A percentile compares a stretch with the other conserved stretches of the same genome.
phyloP scores from a whole-genome alignment of 345 rosid genomes.

The Gossypium australe region DNA sequence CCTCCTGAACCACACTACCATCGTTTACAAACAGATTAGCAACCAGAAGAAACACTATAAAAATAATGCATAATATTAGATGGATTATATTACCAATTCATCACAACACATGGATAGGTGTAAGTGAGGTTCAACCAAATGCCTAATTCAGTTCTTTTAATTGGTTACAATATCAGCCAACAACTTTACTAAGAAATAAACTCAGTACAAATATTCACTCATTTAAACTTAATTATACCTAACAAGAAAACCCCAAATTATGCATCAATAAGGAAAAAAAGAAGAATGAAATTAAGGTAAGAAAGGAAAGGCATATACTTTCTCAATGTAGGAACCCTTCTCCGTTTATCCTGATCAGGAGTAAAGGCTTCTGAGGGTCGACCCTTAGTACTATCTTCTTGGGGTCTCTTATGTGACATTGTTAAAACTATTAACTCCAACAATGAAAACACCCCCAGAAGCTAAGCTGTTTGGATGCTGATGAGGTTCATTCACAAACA shows the following conservation, averaged over 20 bases:
- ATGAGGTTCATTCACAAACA: slow-evolving; percentile 1
- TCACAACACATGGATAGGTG: not conserved
- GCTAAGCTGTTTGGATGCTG: slow-evolving; percentile 11
- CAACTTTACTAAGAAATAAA: not conserved
- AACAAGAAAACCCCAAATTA: slow-evolving; percentile 9
- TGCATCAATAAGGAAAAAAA: not conserved
- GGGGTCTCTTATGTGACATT: slow-evolving; percentile 90
- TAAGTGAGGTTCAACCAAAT: not conserved
- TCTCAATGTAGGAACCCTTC: slow-evolving; percentile 47
- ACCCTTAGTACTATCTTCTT: slow-evolving; percentile 52
- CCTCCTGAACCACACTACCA: slow-evolving; percentile 89
- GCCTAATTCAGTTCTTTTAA: not conserved
- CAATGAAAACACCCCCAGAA: slow-evolving; percentile 8
- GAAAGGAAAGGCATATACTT: slow-evolving; percentile 30
- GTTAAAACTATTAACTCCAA: slow-evolving; percentile 11
- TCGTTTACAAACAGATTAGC: slow-evolving; percentile 22
- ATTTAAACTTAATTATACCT: not conserved
- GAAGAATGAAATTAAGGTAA: not conserved
- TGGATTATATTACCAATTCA: not conserved
- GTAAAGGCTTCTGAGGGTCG: slow-evolving; percentile 35
- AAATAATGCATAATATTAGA: not conserved
- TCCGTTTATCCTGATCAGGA: slow-evolving; percentile 60
- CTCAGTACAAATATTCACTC: not conserved
- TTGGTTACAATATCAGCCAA: no score
- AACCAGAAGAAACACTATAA: not conserved